Evolutionary conservation across 495 filamentous ascomycete species (phyloP).

Genomic region (Penicillium lividum): DNA sequence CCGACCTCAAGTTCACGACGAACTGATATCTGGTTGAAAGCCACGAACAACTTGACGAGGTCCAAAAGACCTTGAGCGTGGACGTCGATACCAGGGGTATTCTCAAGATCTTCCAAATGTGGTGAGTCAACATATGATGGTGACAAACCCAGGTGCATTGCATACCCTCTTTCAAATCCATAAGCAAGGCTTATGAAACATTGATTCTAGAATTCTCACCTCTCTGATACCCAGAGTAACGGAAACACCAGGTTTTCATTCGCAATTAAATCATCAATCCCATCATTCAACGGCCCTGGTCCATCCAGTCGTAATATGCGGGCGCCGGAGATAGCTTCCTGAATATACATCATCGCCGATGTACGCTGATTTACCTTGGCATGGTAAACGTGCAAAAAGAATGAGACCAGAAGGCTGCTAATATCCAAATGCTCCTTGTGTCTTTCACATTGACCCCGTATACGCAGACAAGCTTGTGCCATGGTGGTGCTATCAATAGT

Average conservation of each 20-base stretch:
- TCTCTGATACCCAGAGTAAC: conserved; percentile 36
- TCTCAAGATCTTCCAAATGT: conserved; percentile 7
- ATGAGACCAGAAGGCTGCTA: conserved; percentile 27
- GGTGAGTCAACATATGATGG: conserved; percentile 28
- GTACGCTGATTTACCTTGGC: conserved; percentile 34
- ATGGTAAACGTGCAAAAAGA: conserved; percentile 40
- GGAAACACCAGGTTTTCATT: conserved; percentile 31
- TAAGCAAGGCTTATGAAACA: neutral
- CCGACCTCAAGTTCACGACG: conserved; percentile 1
- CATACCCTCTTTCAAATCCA: conserved; percentile 24
- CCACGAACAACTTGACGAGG: conserved; percentile 28
- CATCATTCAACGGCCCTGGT: neutral
- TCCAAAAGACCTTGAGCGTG: conserved; percentile 32
- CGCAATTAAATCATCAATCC: conserved; percentile 17
- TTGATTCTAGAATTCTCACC: conserved; percentile 15
- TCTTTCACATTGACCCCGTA: conserved; percentile 14
- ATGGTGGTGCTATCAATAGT: conserved; percentile 23
- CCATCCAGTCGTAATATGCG: conserved; percentile 28
- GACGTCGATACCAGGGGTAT: conserved; percentile 5
- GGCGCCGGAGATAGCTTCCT: conserved; percentile 31
- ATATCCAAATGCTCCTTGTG: conserved; percentile 20
- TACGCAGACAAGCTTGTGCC: conserved; percentile 27
- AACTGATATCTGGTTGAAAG: conserved; percentile 27
- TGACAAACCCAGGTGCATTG: conserved; percentile 32
- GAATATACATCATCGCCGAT: conserved; percentile 36